These are phyloP conservation scores for Diphasiastrum complanatum DNA, from an alignment of 83 land plant genomes.

Conservation along the genomic window DNA sequence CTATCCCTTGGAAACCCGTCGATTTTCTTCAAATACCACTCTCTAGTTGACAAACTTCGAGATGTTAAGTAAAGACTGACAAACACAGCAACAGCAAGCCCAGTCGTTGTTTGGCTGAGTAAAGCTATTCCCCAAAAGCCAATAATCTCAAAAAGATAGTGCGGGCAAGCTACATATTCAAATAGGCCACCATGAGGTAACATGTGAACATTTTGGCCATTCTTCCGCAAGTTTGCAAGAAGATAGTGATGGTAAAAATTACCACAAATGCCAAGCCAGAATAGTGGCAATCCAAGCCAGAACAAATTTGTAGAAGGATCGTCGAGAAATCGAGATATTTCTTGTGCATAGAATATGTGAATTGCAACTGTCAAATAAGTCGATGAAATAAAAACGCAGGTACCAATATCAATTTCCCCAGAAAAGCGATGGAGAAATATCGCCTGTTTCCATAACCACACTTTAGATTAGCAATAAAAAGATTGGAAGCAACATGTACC, in stretches of 20 bases:
- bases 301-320: too few relatives aligned
- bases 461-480: too few relatives aligned
- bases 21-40: slow-evolving; percentile 1
- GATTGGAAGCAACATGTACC: too few relatives aligned
- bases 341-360: too few relatives aligned
- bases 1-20: background rate
- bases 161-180: background rate
- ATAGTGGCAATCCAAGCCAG: background rate
- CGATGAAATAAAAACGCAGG: too few relatives aligned
- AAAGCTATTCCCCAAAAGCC: background rate
- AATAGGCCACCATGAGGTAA: background rate
- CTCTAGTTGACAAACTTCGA: background rate
- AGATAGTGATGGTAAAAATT: slow-evolving; percentile 7
- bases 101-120: background rate
- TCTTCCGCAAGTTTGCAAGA: background rate
- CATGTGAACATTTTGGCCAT: background rate
- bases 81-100: background rate
- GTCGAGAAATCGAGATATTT: too few relatives aligned
- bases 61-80: background rate
- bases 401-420: too few relatives aligned
- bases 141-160: background rate
- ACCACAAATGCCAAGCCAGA: background rate
- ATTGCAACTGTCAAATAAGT: too few relatives aligned
- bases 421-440: too few relatives aligned
- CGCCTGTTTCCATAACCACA: too few relatives aligned